phyloP scores from a whole-genome alignment of 306 rosid species.

The Rosa lucieae region DNA sequence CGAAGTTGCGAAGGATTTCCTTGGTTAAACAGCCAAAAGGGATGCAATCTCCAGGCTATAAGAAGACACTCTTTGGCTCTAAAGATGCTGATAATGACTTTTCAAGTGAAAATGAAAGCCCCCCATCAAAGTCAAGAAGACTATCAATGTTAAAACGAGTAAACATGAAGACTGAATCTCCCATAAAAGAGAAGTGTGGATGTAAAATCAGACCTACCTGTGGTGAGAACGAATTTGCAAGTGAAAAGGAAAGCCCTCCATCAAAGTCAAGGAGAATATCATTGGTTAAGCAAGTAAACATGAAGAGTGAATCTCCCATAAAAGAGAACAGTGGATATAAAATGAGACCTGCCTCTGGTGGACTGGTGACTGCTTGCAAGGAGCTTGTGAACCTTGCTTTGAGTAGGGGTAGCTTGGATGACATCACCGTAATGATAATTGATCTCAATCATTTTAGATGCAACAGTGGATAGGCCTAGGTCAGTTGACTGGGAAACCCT shows the following conservation, averaged over 20 bases:
- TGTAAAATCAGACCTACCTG: conserved; percentile 8
- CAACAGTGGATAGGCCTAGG: conserved; percentile 16
- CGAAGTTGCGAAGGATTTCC: conserved; percentile 52
- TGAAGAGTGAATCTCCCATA: conserved; percentile 36
- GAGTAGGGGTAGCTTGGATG: conserved; percentile 60
- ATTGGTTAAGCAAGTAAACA: conserved; percentile 32
- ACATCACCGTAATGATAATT: conserved; percentile 62
- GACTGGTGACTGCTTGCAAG: conserved; percentile 57
- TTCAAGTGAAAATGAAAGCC: conserved; percentile 44
- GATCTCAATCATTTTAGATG: conserved; percentile 46
- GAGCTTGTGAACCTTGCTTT: conserved; percentile 60
- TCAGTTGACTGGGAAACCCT: neutral
- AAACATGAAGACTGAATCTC: conserved; percentile 38
- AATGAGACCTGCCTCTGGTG: conserved; percentile 12
- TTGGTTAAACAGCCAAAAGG: conserved; percentile 38
- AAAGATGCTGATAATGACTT: conserved; percentile 33
- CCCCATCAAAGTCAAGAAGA: conserved; percentile 49
- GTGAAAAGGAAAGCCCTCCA: conserved; percentile 51
- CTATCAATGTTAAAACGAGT: conserved; percentile 40
- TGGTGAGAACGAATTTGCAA: conserved; percentile 27
- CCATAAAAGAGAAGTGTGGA: conserved; percentile 32
- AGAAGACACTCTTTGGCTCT: conserved; percentile 26
- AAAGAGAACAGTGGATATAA: conserved; percentile 34
- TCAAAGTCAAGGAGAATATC: conserved; percentile 51
- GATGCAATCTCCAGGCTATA: conserved; percentile 28